Percentiles rank a stretch among this genome's conserved stretches.
phyloP scores from a whole-genome alignment of 2,329 filamentous ascomycete genomes.

The Raffaelea arxii region DNA sequence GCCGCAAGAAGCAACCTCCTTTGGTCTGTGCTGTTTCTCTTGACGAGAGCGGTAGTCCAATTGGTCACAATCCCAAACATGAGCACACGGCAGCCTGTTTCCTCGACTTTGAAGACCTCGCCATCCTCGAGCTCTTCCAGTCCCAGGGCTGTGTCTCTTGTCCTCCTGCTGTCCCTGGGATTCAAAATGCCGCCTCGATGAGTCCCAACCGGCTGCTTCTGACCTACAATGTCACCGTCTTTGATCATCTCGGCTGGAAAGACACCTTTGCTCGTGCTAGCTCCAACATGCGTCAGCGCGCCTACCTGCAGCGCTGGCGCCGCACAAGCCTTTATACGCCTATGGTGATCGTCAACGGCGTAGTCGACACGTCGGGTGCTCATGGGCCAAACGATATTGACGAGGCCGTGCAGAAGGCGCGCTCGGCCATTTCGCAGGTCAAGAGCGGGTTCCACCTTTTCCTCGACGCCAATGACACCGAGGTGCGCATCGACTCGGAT shows the following conservation, averaged over 20 bases:
- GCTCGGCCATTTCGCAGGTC: not conserved
- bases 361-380: slow-evolving; percentile 17
- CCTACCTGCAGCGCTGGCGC: slow-evolving; percentile 22
- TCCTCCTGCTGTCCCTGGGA: slow-evolving; percentile 20
- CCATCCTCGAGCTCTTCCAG: slow-evolving; percentile 25
- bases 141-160: slow-evolving; percentile 24
- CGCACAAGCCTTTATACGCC: slow-evolving; percentile 22
- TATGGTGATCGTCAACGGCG: slow-evolving; percentile 20
- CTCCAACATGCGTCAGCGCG: slow-evolving; percentile 23
- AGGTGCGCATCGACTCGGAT: slow-evolving; percentile 15
- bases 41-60: slow-evolving; percentile 12
- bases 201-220: slow-evolving; percentile 22
- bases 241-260: slow-evolving; percentile 24
- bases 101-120: slow-evolving; percentile 21
- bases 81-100: slow-evolving; percentile 23
- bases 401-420: slow-evolving; percentile 11
- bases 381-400: slow-evolving; percentile 14
- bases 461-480: slow-evolving; percentile 17
- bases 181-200: slow-evolving; percentile 17
- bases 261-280: slow-evolving; percentile 19
- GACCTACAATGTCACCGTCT: slow-evolving; percentile 24
- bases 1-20: slow-evolving; percentile 21
- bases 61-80: slow-evolving; percentile 17
- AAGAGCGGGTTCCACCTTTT: slow-evolving; percentile 16
- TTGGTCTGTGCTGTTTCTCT: slow-evolving; percentile 21